Percentiles rank a stretch among this genome's conserved stretches.
Evolutionary conservation across 2,329 filamentous ascomycete genomes (phyloP).

Genomic region (Rhytidhysteron rufulum): DNA sequence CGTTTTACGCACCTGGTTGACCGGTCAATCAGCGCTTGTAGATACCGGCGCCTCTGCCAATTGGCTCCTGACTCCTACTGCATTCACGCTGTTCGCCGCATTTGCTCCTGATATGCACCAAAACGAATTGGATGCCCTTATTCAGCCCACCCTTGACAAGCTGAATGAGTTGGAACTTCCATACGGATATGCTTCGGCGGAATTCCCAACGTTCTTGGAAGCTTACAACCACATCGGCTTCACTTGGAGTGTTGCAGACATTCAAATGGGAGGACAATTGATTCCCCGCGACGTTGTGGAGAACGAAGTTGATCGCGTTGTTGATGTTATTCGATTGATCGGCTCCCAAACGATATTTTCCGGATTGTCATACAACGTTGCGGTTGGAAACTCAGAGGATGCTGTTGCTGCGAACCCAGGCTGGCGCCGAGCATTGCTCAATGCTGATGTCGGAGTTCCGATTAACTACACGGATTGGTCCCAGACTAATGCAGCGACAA

Average conservation of each 20-base stretch:
- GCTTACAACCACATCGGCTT: conserved; percentile 6
- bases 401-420: conserved; percentile 4
- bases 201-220: conserved; percentile 4
- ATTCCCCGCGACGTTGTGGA: conserved; percentile 6
- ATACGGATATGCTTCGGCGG: conserved; percentile 5
- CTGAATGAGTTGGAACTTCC: background rate
- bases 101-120: conserved; percentile 2
- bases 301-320: conserved; percentile 2
- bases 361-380: conserved; percentile 5
- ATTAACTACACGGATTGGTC: conserved; percentile 3
- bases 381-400: background rate
- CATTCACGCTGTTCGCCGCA: conserved; percentile 3
- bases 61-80: background rate
- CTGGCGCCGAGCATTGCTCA: conserved; percentile 4
- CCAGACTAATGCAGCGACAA: conserved; percentile 1
- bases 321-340: background rate
- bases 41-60: conserved; percentile 1
- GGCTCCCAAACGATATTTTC: background rate
- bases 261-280: conserved; percentile 2
- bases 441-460: conserved; percentile 2
- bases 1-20: conserved; percentile 1
- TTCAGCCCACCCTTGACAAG: conserved; percentile 2
- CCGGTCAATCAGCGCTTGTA: background rate
- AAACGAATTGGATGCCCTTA: conserved; percentile 2
- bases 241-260: conserved; percentile 5